These are phyloP conservation scores for Stromatinia cepivora DNA, from an alignment of 2,329 filamentous ascomycete genomes.

Conservation along the genomic window DNA sequence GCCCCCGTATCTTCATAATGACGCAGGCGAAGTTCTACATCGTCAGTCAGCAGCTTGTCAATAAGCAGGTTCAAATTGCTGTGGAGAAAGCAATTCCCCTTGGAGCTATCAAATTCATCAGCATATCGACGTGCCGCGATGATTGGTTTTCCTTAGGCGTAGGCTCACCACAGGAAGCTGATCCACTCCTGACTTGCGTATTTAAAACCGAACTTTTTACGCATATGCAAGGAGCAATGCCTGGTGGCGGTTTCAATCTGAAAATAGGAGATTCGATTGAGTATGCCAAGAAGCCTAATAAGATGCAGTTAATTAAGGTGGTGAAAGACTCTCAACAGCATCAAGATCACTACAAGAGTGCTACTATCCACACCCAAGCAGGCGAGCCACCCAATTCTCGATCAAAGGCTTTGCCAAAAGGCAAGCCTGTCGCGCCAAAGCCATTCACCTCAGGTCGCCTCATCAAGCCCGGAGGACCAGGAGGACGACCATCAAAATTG, in stretches of 20 bases:
- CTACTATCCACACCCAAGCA: slow-evolving; percentile 79
- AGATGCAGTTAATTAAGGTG: slow-evolving; percentile 84
- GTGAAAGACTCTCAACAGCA: slow-evolving; percentile 78
- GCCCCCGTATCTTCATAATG: slow-evolving; percentile 79
- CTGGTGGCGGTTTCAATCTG: slow-evolving; percentile 71
- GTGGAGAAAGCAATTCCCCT: slow-evolving; percentile 81
- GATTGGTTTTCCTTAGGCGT: slow-evolving; percentile 96
- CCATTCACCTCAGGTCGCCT: slow-evolving; percentile 93
- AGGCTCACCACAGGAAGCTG: slow-evolving; percentile 86
- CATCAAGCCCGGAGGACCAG: slow-evolving; percentile 85
- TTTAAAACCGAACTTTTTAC: slow-evolving; percentile 98
- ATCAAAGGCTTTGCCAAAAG: slow-evolving; percentile 82
- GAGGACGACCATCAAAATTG: slow-evolving; percentile 74
- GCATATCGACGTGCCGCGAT: slow-evolving; percentile 78
- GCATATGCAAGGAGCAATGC: slow-evolving; percentile 78
- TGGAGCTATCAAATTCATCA: slow-evolving; percentile 84
- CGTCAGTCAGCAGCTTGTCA: slow-evolving; percentile 78
- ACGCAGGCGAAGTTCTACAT: slow-evolving; percentile 88
- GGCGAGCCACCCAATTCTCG: slow-evolving; percentile 82
- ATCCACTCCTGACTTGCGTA: slow-evolving; percentile 89
- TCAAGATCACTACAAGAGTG: slow-evolving; percentile 91
- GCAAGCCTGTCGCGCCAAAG: slow-evolving; percentile 80
- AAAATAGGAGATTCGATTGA: slow-evolving; percentile 84
- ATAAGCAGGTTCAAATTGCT: slow-evolving; percentile 77
- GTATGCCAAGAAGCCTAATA: slow-evolving; percentile 97